Base-by-base conservation (phyloP, 2,329 filamentous ascomycete genomes). In the Phialophora chinensis region DNA sequence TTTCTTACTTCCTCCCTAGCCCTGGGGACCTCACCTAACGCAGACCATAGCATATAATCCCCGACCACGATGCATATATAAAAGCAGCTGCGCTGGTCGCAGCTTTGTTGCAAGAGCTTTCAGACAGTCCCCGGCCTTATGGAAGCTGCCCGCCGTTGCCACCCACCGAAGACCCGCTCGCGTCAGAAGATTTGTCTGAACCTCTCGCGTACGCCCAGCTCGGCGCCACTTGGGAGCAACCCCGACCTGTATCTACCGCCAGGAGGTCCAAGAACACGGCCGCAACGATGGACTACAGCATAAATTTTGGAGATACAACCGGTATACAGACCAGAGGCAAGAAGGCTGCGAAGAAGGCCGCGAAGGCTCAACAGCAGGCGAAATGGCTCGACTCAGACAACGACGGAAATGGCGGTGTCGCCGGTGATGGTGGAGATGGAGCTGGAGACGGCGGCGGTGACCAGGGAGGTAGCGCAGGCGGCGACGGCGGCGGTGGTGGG, bases 281-380 rank as follows among this genome's bases (percentile, higher is more conserved):
- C 17, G 31, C 59, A 33, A 50, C 35, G 44, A 73, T 73, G 71
- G 70, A 73, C 60, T 66, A 59, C 52, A 69, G 68, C 42, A 63
- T 85, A 70, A 75, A 87, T 84, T 76, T 74, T 49, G 71, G 67
- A n/a, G 67, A 73, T 54, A 66, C 71, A 5, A 70, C 71, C n/a
- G 72, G 69, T 29, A 62, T 75, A 55, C 71, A 71, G 35, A 70
- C 72, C 31, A 68, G 66, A 23, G 71, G 50, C 12, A 74, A 71
- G 31, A 76, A 75, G 59, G 75, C 75, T 35, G 78, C 80, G 65
- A 90, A 89, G 77, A 82, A 82, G 69, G 81, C 81, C 42, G 77
- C 78, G 35, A 82, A 83, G 68, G 75, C 80, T 33, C 78, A 80
- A 0, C 74, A 78, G 50, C 76, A 74, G 71, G 74, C 71, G 62